Evolutionary conservation across 2,329 filamentous ascomycete species (phyloP), one percentile per base, ranked within the genome.

Genomic region (Monilinia fructigena): DNA sequence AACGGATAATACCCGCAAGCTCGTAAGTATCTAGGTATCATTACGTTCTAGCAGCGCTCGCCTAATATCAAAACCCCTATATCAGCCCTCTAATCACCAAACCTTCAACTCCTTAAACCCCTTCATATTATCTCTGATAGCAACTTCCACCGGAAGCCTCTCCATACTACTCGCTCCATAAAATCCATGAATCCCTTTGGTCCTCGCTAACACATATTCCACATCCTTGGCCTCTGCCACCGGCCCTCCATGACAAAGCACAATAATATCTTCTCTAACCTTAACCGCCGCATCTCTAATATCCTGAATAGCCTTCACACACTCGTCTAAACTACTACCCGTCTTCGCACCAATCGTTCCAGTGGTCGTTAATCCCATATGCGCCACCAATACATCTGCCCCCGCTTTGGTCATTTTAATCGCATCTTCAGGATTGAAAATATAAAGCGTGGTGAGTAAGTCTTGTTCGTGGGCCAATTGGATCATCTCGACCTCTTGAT

Each of bases 161-260:
- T 91, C 88, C 85, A 91, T 89, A 64, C 84, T 86, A 68, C 86
- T 89, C 14, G 88, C 89, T 0, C 88, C 89, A 72, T 86, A 90
- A 75, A 91, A 91, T 0, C 89, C 88, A 77, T 90, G 87, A n/a
- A 90, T 79, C 0, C 87, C 88, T 50, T 80, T 82, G 0, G 86
- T 88, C 70, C 82, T 78, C 28, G 79, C 79, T 40, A 91, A 79
- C 12, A 91, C 83, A 74, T 85, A 89, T 69, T 83, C 79, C 0
- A 88, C 88, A 75, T 91, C 87, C 56, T 85, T 78, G 0, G 86
- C 86, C 62, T 80, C 81, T 4, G 87, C 86, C 69, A 91, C 88
- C 0, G 88, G 88, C 0, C 88, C 88, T 0, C 88, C 89, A 73
- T 91, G 88, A 68, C 88, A 90, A n/a, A 91, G 74, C 23, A 91